Conservation (phyloP, 805 yeast genomes). For the Lachancea kluyveri region DNA sequence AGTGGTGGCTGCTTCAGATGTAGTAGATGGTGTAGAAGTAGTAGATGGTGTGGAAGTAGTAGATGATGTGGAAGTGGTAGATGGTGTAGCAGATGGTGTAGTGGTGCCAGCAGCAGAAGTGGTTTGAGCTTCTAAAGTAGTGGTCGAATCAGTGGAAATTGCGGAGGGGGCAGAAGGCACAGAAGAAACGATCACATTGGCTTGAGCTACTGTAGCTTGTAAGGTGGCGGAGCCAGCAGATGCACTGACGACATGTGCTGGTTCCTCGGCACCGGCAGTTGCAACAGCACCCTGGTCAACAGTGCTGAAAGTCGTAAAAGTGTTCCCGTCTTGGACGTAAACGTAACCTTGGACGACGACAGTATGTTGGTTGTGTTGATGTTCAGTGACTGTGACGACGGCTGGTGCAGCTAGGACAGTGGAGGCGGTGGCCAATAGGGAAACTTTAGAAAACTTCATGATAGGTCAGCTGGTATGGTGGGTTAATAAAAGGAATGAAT, state of each 20-base stretch:
- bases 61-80: conserved; percentile 5
- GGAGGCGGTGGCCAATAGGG: conserved; percentile 17
- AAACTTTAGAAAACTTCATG: conserved; percentile 22
- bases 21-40: conserved; percentile 3
- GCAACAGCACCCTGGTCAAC: conserved; percentile 7
- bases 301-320: conserved; percentile 21
- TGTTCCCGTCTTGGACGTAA: conserved; percentile 21
- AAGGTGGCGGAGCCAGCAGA: not conserved
- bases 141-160: conserved; percentile 1
- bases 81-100: conserved; percentile 6
- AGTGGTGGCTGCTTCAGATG: conserved; percentile 4
- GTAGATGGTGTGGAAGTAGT: conserved; percentile 5
- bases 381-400: conserved; percentile 27
- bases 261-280: conserved; percentile 8
- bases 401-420: conserved; percentile 19
- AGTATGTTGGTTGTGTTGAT: conserved; percentile 20
- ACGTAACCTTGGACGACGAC: conserved; percentile 26
- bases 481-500: no score
- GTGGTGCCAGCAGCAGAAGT: conserved; percentile 3
- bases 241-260: conserved; percentile 10
- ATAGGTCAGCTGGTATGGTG: no score
- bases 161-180: not conserved
- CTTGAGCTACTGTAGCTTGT: conserved; percentile 3
- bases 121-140: conserved; percentile 1
- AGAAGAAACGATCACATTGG: conserved; percentile 5